A percentile compares a stretch with the other conserved stretches of the same genome.
Evolutionary conservation across 176 grass and related monocot species (phyloP).

Genomic region (Avena sativa): DNA sequence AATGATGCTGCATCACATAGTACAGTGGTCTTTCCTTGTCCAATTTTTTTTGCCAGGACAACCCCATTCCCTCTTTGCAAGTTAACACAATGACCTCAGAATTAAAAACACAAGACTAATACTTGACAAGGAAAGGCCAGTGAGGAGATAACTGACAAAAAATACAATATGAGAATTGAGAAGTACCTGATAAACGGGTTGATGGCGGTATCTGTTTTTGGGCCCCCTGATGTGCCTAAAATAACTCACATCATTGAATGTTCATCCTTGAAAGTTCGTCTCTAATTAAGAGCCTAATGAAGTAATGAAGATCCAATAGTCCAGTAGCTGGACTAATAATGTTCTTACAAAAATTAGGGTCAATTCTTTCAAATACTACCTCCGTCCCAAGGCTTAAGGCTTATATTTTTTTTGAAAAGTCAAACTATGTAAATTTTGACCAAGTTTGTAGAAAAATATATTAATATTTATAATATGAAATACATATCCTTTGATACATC

Average conservation of each 20-base stretch:
- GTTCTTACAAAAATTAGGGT: slow-evolving; percentile 6
- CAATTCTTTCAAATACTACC: slow-evolving; percentile 1
- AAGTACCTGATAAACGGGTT: slow-evolving; percentile 62
- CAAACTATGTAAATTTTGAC: too few relatives aligned
- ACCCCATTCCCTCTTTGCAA: slow-evolving; percentile 11
- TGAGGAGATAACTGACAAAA: not conserved
- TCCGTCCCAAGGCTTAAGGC: too few relatives aligned
- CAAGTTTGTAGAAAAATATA: too few relatives aligned
- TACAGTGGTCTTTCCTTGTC: not conserved
- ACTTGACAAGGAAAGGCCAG: slow-evolving; percentile 1
- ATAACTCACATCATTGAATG: slow-evolving; percentile 34
- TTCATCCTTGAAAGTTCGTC: slow-evolving; percentile 31
- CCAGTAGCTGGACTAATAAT: not conserved
- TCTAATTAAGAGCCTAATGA: not conserved
- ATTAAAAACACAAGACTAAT: not conserved
- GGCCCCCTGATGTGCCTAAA: slow-evolving; percentile 58
- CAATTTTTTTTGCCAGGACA: slow-evolving; percentile 4
- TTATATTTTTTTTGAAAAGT: too few relatives aligned
- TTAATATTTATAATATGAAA: too few relatives aligned
- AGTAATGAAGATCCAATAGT: not conserved
- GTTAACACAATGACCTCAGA: not conserved
- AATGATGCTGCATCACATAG: not conserved
- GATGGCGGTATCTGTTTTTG: slow-evolving; percentile 57
- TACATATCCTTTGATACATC: too few relatives aligned
- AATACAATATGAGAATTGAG: slow-evolving; percentile 33